Evolutionary conservation across 768 basidiomycete species (phyloP), one percentile per base, ranked within the genome.

Genomic region (Boletus rex-veris): DNA sequence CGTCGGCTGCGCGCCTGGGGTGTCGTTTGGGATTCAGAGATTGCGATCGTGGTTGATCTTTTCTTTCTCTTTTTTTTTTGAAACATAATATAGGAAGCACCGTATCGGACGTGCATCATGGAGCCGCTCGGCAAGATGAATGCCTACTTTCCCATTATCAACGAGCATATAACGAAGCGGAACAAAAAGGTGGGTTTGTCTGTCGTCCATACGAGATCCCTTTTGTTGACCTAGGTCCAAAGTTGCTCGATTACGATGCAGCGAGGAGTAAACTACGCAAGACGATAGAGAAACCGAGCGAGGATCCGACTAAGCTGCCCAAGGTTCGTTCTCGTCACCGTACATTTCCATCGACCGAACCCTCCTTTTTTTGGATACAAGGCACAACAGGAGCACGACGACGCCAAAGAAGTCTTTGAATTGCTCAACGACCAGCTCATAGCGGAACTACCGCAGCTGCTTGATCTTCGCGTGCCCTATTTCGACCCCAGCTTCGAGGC

Each of bases 401-500:
- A 98, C 57, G 80, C 91, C 24, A 91, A 93, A 65, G 95, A 96
- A 69, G 83, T 97, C 48, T 99, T 95, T 69, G 90, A 96, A 55
- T 73, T 92, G 65, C 79, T 99, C 60, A 98, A 99, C 68, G 85
- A 90, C 38, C 93, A 98, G 63, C 84, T 98, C 64, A 88, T 96
- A 60, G 73, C 78, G 26, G 97, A 98, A 63, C 78, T 99, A 15
- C 97, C 97, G 0, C 86, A 95, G 61, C 75, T 99, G 39, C 82
- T 98, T 46, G 95, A 98, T 64, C 83, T 98, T 18, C 90, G 97
- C 37, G 90, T 99, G 24, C 97, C 97, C 0, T 99, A 92, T 78
- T 95, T 98, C 58, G 97, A 98, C 70, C 97, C 97, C 5, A 94
- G 90, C 61, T 98, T 98, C 68, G 97, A 98, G 73, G 92, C 96